Percentiles rank a stretch among this genome's conserved stretches.
Evolutionary conservation across 345 rosid species (phyloP).

Genomic region (Populus euphratica): DNA sequence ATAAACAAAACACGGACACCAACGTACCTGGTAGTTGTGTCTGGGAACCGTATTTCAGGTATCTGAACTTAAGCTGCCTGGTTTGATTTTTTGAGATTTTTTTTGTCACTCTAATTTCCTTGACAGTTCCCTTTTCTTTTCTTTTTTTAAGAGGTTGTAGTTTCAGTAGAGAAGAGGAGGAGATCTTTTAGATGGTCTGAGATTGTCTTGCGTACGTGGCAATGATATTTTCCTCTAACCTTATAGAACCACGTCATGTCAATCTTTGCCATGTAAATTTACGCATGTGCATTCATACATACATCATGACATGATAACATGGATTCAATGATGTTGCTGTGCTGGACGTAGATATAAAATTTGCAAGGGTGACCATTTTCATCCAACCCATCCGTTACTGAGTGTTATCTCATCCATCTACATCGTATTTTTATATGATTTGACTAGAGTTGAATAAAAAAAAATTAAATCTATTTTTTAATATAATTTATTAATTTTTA

Average conservation of each 20-base stretch:
- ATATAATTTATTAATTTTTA: no score
- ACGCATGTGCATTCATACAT: not conserved
- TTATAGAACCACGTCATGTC: conserved; percentile 41
- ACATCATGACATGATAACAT: not conserved
- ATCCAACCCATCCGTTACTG: no score
- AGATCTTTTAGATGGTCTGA: conserved; percentile 43
- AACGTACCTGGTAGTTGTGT: not conserved
- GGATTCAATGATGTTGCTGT: no score
- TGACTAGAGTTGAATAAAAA: no score
- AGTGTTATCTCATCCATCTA: no score
- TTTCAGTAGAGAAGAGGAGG: not conserved
- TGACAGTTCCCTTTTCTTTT: no score
- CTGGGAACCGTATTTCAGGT: not conserved
- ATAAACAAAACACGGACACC: not conserved
- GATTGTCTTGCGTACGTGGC: conserved; percentile 48
- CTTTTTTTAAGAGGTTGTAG: conserved; percentile 12
- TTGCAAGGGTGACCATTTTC: no score
- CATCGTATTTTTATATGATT: no score
- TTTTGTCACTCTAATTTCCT: not conserved
- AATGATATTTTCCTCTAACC: conserved; percentile 60
- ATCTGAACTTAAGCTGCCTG: not conserved
- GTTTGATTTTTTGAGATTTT: not conserved
- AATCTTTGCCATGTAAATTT: not conserved
- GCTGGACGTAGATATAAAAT: no score
- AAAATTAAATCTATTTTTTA: no score